Percentiles rank a stretch among this genome's conserved stretches.
phyloP scores from a whole-genome alignment of 1,284 basidiomycete species.

The Ceratobasidium sp. region DNA sequence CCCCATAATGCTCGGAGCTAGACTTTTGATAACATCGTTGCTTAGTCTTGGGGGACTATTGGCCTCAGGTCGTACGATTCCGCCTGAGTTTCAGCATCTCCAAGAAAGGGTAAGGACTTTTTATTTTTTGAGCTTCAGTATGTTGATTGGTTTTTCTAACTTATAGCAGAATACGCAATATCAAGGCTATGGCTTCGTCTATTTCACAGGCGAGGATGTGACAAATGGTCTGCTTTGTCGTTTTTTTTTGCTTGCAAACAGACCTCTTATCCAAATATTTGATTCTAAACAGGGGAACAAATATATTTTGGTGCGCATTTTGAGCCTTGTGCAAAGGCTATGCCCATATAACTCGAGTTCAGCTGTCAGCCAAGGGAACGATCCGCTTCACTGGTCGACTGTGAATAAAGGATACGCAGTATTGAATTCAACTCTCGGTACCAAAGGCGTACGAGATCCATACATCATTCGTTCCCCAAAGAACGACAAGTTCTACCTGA shows the following conservation, averaged over 20 bases:
- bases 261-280: not conserved
- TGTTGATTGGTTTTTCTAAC: not conserved
- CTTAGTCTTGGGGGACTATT: slow-evolving; percentile 11
- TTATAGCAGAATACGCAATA: slow-evolving; percentile 32
- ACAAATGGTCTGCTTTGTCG: slow-evolving; percentile 15
- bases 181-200: slow-evolving; percentile 34
- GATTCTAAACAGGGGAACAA: slow-evolving; percentile 17
- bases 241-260: not conserved
- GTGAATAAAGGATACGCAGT: slow-evolving; percentile 16
- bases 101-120: slow-evolving; percentile 10
- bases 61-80: slow-evolving; percentile 12
- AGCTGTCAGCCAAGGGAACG: slow-evolving; percentile 33
- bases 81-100: slow-evolving; percentile 18
- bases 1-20: slow-evolving; percentile 9
- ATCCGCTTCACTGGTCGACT: slow-evolving; percentile 15
- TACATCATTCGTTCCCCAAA: slow-evolving; percentile 28
- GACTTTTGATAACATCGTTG: not conserved
- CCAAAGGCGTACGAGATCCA: slow-evolving; percentile 27
- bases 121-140: not conserved
- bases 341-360: not conserved
- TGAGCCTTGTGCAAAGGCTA: not conserved
- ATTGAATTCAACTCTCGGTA: slow-evolving; percentile 25
- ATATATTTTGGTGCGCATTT: slow-evolving; percentile 24
- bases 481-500: slow-evolving; percentile 30
- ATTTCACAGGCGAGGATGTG: slow-evolving; percentile 32